A percentile compares a stretch with the other conserved stretches of the same genome.
phyloP scores from a whole-genome alignment of 2,329 filamentous ascomycete genomes.

The Amauroascus niger region DNA sequence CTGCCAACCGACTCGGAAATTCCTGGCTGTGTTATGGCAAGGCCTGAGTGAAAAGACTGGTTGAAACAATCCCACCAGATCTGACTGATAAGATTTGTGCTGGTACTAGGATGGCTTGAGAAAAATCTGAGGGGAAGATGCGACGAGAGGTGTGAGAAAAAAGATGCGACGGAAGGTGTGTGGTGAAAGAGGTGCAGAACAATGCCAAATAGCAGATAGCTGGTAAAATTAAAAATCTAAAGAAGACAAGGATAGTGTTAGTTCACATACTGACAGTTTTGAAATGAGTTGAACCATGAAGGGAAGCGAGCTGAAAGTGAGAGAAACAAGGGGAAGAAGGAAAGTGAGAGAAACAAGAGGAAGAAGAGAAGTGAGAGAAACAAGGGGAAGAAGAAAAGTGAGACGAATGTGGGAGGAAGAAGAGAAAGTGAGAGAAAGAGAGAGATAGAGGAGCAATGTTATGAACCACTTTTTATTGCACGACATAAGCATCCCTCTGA shows the following conservation, averaged over 20 bases:
- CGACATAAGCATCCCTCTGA: no score
- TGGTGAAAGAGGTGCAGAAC: no score
- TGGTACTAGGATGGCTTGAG: not conserved
- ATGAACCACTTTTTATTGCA: no score
- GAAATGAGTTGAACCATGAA: not conserved
- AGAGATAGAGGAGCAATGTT: not conserved
- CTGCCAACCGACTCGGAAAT: constrained; percentile 5
- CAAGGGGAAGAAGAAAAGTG: not conserved
- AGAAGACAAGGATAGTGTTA: not conserved
- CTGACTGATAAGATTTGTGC: not conserved
- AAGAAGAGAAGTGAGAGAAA: no score
- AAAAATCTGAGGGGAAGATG: not conserved
- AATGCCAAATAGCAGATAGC: not conserved
- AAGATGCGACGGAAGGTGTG: constrained; percentile 1
- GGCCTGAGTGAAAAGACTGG: not conserved
- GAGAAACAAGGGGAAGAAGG: not conserved
- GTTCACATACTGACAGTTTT: not conserved
- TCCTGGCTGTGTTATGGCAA: not conserved
- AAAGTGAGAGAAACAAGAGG: not conserved
- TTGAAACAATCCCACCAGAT: not conserved
- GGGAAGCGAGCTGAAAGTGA: not conserved
- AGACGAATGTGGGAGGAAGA: not conserved
- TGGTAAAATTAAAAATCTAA: not conserved
- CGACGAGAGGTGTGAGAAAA: not conserved
- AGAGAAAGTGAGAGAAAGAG: no score